Evolutionary conservation across 2,329 filamentous ascomycete genomes (phyloP), one percentile per base, ranked within the genome.

Genomic region (Trichoderma lentiforme): DNA sequence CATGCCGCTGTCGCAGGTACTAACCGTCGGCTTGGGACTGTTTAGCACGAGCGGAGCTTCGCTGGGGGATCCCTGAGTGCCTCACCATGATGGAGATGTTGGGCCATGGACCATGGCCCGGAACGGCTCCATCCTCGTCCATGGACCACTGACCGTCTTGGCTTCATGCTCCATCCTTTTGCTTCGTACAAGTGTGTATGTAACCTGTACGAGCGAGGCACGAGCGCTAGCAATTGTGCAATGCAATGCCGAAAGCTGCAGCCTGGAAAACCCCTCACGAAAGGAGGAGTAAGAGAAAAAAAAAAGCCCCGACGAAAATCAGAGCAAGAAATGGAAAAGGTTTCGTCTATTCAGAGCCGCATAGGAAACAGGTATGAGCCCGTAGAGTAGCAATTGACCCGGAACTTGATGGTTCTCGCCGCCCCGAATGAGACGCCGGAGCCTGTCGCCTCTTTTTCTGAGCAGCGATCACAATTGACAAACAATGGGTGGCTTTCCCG

Each of bases 41-140:
- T 51, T 62, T 32, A 70, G 57, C 67, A 70, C 4, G 39, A 53
- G 67, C 67, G 57, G 57, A 62, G 67, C 57, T 53, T 51, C 6
- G 36, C 67, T 62, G 56, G 67, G 63, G 67, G 67, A 70, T 70
- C 57, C 67, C 67, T 70, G 67, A 28, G 39, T 70, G 67, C 67
- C 26, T 70, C 67, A 70, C 57, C 67, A 70, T 53, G 67, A 62
- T 70, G 56, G 67, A 34, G 57, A 43, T 51, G 65, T 57, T 30
- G 11, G 9, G 36, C 51, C 64, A 58, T 67, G 64, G 64, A 58
- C 30, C 36, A 30, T 67, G 64, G 64, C 64, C 24, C 57, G 57
- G 66, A 70, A 62, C 39, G 66, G 57, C 43, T 26, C 66, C 57
- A 47, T 61, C 56, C 18, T 51, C 64, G 30, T 58, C 51, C 32